Conservation (phyloP, 192 early-diverging fungal species). For the Backusella australiensis region DNA sequence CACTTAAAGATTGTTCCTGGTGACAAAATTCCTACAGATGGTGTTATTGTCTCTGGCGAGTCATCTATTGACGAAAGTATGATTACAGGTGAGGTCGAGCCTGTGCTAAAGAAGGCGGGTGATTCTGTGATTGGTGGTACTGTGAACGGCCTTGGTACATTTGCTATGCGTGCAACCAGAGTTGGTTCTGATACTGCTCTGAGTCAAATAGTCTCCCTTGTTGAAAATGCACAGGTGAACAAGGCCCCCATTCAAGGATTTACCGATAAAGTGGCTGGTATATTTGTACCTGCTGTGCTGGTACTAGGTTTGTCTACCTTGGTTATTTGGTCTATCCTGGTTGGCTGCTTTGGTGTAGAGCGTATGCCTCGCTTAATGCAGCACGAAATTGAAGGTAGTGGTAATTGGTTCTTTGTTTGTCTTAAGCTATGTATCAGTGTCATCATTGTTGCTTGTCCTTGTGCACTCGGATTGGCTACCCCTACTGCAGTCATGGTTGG, state of each 20-base stretch:
- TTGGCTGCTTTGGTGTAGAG: constrained; percentile 27
- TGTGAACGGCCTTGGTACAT: constrained; percentile 84
- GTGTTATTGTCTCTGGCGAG: constrained; percentile 65
- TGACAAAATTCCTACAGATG: constrained; percentile 91
- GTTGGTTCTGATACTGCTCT: constrained; percentile 90
- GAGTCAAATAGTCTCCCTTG: constrained; percentile 87
- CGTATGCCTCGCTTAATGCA: constrained; percentile 29
- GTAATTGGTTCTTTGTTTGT: constrained; percentile 73
- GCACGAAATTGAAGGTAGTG: constrained; percentile 47
- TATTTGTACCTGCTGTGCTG: constrained; percentile 90
- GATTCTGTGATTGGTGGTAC: constrained; percentile 85
- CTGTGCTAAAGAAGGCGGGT: constrained; percentile 69
- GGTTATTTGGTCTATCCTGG: constrained; percentile 63
- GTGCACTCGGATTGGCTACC: constrained; percentile 91
- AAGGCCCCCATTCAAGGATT: constrained; percentile 95
- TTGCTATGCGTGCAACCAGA: constrained; percentile 78
- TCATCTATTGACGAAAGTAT: constrained; percentile 92
- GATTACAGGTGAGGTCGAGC: constrained; percentile 88
- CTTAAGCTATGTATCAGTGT: constrained; percentile 89
- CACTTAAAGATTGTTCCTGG: constrained; percentile 85
- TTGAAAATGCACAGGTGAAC: constrained; percentile 88
- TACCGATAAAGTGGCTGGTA: constrained; percentile 84
- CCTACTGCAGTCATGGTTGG: constrained; percentile 99
- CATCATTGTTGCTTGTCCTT: constrained; percentile 95
- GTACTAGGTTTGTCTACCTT: constrained; percentile 71